These are phyloP conservation scores for Trichoderma pleuroti DNA, from an alignment of 2,329 filamentous ascomycete genomes.

Conservation along the genomic window DNA sequence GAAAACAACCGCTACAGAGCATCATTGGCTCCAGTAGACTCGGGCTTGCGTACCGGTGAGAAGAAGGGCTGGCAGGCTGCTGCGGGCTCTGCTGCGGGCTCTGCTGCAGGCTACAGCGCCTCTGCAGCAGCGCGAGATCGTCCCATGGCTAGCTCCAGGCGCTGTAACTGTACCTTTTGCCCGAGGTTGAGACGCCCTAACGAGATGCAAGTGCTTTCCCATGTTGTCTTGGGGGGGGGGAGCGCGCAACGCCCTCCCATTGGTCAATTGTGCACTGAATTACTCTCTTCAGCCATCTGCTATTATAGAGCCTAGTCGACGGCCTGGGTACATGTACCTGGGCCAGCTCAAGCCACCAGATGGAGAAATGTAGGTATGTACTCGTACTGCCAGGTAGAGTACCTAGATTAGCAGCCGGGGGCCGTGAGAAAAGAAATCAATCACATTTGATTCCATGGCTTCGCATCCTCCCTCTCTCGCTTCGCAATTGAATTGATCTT, in stretches of 20 bases:
- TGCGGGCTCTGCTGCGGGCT: background rate
- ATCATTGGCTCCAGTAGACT: background rate
- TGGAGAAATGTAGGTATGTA: no score
- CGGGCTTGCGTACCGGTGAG: conserved; percentile 1
- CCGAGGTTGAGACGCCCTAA: background rate
- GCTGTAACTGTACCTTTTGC: background rate
- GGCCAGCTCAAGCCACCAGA: background rate
- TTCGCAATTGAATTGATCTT: background rate
- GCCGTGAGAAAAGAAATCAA: background rate
- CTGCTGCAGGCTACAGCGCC: background rate
- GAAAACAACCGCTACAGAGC: background rate
- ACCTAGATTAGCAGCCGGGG: background rate
- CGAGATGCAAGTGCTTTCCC: background rate
- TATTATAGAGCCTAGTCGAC: background rate
- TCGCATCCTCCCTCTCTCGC: background rate
- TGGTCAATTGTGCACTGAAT: conserved; percentile 1
- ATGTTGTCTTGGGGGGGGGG: no score
- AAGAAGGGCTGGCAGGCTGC: background rate
- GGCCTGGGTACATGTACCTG: background rate
- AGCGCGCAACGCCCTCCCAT: background rate
- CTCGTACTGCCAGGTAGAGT: no score
- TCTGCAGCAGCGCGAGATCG: background rate
- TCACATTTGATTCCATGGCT: no score
- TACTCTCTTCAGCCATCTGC: conserved; percentile 4
- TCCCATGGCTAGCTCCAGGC: background rate